These are phyloP conservation scores for Heliocybe sulcata DNA, from an alignment of 1,284 basidiomycete genomes.

Conservation along the genomic window DNA sequence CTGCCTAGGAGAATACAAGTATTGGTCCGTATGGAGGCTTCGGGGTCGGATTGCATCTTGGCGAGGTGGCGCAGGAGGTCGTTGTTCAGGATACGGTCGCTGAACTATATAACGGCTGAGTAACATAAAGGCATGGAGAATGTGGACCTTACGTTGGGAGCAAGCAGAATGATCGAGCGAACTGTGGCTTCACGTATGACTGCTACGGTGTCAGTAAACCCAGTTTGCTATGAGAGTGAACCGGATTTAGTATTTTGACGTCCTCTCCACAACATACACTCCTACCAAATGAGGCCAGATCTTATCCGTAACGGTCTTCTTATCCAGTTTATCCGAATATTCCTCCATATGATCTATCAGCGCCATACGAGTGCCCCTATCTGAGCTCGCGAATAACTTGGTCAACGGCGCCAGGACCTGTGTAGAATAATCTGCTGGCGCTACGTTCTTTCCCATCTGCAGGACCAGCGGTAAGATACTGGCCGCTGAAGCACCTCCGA, in stretches of 20 bases:
- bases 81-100: constrained; percentile 92
- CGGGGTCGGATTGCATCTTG: constrained; percentile 87
- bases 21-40: constrained; percentile 95
- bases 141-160: constrained; percentile 61
- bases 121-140: neutral
- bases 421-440: constrained; percentile 66
- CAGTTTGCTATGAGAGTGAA: constrained; percentile 63
- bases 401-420: constrained; percentile 74
- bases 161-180: constrained; percentile 79
- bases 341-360: constrained; percentile 81
- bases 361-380: constrained; percentile 92
- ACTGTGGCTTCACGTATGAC: constrained; percentile 94
- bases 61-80: constrained; percentile 92
- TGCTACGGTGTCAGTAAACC: constrained; percentile 91
- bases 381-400: constrained; percentile 81
- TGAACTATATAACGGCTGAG: constrained; percentile 46
- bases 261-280: constrained; percentile 1
- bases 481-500: constrained; percentile 76
- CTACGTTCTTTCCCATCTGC: constrained; percentile 68
- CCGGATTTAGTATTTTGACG: constrained; percentile 1
- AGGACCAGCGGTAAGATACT: constrained; percentile 79
- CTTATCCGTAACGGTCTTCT: constrained; percentile 78
- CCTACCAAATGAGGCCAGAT: constrained; percentile 90
- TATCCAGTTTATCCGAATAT: constrained; percentile 85
- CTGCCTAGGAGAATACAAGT: constrained; percentile 95